phyloP scores from a whole-genome alignment of 768 basidiomycete species.

The Russula griseocarnosa region DNA sequence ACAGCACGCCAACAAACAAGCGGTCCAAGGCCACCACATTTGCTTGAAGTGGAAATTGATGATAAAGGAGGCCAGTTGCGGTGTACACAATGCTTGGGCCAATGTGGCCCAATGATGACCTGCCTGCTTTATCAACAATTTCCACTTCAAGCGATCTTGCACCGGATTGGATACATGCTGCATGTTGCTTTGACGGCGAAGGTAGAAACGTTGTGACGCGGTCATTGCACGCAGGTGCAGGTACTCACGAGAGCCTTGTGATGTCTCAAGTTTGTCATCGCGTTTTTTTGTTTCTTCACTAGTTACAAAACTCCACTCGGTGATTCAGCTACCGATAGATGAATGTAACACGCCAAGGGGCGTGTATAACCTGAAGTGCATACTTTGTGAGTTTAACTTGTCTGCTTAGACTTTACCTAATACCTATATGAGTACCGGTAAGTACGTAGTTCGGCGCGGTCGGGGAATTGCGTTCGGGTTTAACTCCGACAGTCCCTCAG shows the following conservation, averaged over 20 bases:
- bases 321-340: background rate
- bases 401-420: too few species aligned
- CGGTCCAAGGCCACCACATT: background rate
- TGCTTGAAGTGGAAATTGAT: background rate
- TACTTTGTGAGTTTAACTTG: too few species aligned
- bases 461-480: slow-evolving; percentile 9
- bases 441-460: background rate
- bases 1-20: slow-evolving; percentile 2
- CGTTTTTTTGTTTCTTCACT: too few species aligned
- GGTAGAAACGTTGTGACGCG: background rate
- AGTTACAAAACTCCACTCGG: too few species aligned
- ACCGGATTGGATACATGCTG: background rate
- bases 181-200: background rate
- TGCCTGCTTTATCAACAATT: too few species aligned
- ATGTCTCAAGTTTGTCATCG: slow-evolving; percentile 17
- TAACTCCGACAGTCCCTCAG: background rate
- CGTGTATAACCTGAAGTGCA: background rate
- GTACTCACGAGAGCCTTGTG: background rate
- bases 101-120: too few species aligned
- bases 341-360: background rate
- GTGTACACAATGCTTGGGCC: too few species aligned
- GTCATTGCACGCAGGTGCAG: background rate
- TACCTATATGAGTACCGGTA: too few species aligned
- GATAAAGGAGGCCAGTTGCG: too few species aligned
- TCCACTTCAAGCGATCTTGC: too few species aligned